A percentile compares a stretch with the other conserved stretches of the same genome.
These are phyloP conservation scores for Trichoderma pleuroti DNA, from an alignment of 2,329 filamentous ascomycete species.

Conservation along the genomic window DNA sequence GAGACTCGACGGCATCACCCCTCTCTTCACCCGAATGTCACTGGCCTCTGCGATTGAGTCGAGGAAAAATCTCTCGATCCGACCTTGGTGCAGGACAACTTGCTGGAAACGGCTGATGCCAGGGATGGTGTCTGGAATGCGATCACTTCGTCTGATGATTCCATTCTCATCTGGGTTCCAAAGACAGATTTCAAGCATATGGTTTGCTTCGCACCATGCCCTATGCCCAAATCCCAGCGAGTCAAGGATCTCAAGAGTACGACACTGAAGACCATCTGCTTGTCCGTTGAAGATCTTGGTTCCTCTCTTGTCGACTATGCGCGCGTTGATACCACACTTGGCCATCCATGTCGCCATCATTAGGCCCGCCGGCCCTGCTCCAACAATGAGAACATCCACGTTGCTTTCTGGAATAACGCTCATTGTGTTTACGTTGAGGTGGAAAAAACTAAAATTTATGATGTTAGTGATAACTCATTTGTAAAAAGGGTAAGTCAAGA, in stretches of 20 bases:
- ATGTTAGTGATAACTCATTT: background rate
- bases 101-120: background rate
- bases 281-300: background rate
- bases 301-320: background rate
- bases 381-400: constrained; percentile 6
- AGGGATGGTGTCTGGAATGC: background rate
- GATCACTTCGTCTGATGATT: background rate
- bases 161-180: background rate
- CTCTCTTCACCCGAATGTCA: background rate
- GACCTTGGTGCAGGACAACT: constrained; percentile 20
- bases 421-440: background rate
- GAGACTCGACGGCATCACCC: background rate
- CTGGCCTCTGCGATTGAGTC: background rate
- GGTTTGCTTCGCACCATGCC: background rate
- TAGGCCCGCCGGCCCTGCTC: background rate
- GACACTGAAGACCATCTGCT: background rate
- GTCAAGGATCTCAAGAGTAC: background rate
- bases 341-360: background rate
- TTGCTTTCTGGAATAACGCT: background rate
- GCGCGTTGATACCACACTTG: background rate
- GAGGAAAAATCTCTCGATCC: constrained; percentile 19
- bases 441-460: background rate
- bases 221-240: background rate
- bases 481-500: background rate
- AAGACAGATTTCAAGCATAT: background rate